These are phyloP conservation scores for Citrus inodora DNA, from an alignment of 345 rosid genomes.

Conservation along the genomic window DNA sequence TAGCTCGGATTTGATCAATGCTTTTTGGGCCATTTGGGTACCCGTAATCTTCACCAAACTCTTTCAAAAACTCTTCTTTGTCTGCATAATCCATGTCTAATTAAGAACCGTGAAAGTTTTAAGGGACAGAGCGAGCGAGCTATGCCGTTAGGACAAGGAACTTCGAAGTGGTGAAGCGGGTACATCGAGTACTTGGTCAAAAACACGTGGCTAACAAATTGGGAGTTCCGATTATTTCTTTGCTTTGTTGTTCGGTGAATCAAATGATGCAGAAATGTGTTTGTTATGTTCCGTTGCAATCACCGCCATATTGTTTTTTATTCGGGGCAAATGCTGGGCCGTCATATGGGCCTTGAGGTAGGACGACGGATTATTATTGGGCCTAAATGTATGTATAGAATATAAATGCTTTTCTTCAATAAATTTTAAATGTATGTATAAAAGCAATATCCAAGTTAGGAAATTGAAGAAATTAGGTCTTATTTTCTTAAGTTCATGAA, in stretches of 20 bases:
- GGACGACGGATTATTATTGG: no score
- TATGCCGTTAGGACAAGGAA: background rate
- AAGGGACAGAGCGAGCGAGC: background rate
- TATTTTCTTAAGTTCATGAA: no score
- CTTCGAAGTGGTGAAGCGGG: background rate
- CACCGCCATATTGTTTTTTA: background rate
- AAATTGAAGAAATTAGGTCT: no score
- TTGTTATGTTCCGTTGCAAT: background rate
- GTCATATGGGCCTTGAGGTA: background rate
- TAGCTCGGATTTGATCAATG: slow-evolving; percentile 68
- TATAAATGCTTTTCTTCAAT: no score
- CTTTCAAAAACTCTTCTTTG: slow-evolving; percentile 61
- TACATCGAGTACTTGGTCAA: background rate
- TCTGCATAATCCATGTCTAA: slow-evolving; percentile 1
- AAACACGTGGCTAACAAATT: background rate
- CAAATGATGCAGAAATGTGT: background rate
- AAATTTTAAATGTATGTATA: no score
- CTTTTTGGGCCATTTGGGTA: slow-evolving; percentile 71
- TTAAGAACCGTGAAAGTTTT: background rate
- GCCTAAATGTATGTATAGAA: background rate
- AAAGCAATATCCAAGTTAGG: no score
- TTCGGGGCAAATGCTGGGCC: background rate
- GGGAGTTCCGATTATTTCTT: background rate
- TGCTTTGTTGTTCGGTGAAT: background rate
- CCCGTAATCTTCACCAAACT: slow-evolving; percentile 72